These are phyloP conservation scores for Diplodia seriata DNA, from an alignment of 2,329 filamentous ascomycete genomes.

Conservation along the genomic window DNA sequence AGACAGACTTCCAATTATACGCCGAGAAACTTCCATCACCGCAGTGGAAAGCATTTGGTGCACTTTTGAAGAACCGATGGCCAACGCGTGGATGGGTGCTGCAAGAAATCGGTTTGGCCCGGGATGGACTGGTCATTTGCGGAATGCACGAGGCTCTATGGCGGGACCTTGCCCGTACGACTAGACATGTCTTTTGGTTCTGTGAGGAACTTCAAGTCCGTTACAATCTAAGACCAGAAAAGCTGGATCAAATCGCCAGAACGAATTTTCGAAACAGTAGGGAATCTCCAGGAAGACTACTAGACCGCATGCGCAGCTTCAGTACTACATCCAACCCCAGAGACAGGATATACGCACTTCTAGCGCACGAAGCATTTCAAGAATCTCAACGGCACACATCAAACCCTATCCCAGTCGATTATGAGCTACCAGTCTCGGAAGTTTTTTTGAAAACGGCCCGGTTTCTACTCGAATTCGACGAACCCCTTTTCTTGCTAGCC, in stretches of 20 bases:
- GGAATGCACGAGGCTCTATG: background rate
- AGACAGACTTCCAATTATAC: background rate
- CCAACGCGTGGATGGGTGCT: background rate
- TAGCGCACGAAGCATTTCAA: background rate
- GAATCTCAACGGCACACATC: background rate
- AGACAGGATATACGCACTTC: background rate
- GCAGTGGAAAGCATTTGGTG: background rate
- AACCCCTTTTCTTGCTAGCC: accelerated
- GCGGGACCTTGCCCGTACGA: background rate
- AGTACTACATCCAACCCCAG: background rate
- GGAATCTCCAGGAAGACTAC: accelerated
- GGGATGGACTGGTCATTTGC: background rate
- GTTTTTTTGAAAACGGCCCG: background rate
- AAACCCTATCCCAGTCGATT: background rate
- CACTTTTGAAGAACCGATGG: background rate
- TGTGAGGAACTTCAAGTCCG: accelerated
- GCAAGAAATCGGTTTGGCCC: background rate
- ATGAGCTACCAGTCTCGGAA: background rate
- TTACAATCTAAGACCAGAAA: background rate
- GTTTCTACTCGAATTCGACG: background rate
- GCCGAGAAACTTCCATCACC: background rate
- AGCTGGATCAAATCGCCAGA: background rate
- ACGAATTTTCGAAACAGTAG: background rate
- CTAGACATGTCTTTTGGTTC: no score
- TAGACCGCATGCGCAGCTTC: background rate